Percentiles rank a stretch among this genome's conserved stretches.
These are phyloP conservation scores for Quercus robur DNA, from an alignment of 306 rosid species.

Conservation along the genomic window DNA sequence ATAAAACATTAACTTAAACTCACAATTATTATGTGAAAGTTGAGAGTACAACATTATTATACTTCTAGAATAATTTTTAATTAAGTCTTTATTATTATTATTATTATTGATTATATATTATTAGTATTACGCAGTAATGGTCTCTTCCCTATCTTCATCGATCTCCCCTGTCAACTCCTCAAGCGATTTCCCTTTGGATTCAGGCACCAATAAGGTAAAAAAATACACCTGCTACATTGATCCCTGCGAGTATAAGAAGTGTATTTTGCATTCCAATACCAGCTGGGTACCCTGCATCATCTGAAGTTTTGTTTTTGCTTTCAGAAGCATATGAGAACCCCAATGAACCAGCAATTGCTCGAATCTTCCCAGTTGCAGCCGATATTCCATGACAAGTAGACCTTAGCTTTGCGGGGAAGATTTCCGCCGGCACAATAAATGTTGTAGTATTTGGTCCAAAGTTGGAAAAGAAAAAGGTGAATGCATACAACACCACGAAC, in stretches of 20 bases:
- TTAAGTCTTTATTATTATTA: too few relatives aligned
- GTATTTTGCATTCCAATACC: constrained; percentile 21
- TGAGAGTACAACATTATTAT: too few relatives aligned
- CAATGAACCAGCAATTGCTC: constrained; percentile 22
- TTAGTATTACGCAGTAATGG: neutral
- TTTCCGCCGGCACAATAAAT: constrained; percentile 19
- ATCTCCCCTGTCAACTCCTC: constrained; percentile 12
- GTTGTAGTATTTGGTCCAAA: constrained; percentile 24
- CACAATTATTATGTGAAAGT: too few relatives aligned
- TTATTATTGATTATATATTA: too few relatives aligned
- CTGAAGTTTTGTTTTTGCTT: neutral
- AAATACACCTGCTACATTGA: neutral
- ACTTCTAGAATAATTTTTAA: too few relatives aligned
- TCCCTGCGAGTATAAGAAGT: neutral
- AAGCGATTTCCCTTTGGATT: constrained; percentile 19
- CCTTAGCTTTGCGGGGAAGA: constrained; percentile 18
- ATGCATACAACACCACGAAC: neutral
- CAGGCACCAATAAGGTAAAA: constrained; percentile 17
- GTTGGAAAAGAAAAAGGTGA: constrained; percentile 22
- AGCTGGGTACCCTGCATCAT: constrained; percentile 14
- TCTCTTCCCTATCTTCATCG: neutral
- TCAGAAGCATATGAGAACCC: constrained; percentile 17
- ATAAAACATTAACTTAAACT: too few relatives aligned
- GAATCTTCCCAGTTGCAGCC: constrained; percentile 15
- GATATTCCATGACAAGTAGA: constrained; percentile 29